These are phyloP conservation scores for Pichia paraexigua DNA, from an alignment of 805 yeast genomes.

Conservation along the genomic window DNA sequence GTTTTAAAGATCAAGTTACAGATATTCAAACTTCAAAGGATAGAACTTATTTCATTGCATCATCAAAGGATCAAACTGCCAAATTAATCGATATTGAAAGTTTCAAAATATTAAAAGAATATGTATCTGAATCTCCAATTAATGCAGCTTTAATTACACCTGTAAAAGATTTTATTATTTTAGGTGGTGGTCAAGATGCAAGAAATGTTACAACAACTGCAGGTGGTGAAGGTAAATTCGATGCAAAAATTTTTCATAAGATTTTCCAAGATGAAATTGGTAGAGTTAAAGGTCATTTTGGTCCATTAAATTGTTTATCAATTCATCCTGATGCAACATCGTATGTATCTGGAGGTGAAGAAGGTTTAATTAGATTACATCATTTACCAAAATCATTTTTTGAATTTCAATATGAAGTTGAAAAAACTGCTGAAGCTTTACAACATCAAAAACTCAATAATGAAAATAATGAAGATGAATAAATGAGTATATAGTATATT, in stretches of 20 bases:
- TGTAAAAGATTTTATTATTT: slow-evolving; percentile 78
- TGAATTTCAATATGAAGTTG: slow-evolving; percentile 90
- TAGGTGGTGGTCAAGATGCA: slow-evolving; percentile 99
- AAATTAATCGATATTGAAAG: slow-evolving; percentile 70
- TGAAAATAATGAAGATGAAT: background rate
- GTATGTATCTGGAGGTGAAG: slow-evolving; percentile 97
- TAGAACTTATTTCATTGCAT: slow-evolving; percentile 79
- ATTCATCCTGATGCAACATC: slow-evolving; percentile 91
- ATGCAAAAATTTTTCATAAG: slow-evolving; percentile 93
- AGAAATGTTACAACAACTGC: slow-evolving; percentile 97
- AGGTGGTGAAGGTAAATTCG: slow-evolving; percentile 89
- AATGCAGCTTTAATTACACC: slow-evolving; percentile 95
- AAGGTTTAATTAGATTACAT: slow-evolving; percentile 93
- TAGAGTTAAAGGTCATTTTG: slow-evolving; percentile 96
- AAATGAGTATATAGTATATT: background rate
- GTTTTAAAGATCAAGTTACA: slow-evolving; percentile 73
- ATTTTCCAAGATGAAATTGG: slow-evolving; percentile 94
- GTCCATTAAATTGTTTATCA: slow-evolving; percentile 92
- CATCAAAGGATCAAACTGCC: slow-evolving; percentile 88
- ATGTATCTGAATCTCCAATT: slow-evolving; percentile 84
- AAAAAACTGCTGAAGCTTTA: slow-evolving; percentile 55
- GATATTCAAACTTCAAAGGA: slow-evolving; percentile 89
- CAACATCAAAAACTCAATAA: background rate
- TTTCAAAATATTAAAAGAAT: slow-evolving; percentile 63
- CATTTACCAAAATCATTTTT: slow-evolving; percentile 86